Base-by-base conservation (phyloP, 192 early-diverging fungal species). In the Backusella westeae region DNA sequence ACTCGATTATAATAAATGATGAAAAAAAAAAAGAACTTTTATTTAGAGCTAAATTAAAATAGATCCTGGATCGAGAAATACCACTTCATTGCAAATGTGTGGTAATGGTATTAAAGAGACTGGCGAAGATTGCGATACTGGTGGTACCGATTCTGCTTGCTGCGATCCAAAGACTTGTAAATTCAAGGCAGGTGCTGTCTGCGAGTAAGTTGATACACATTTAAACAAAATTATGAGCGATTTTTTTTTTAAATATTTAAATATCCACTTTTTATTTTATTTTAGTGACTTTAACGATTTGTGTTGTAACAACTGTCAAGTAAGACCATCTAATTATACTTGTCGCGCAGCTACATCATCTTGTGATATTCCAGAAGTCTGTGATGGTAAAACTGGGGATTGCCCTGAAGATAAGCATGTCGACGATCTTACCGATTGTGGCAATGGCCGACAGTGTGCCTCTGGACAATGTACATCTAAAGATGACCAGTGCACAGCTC, bases 81-180 rank as follows among this genome's bases (percentile, higher is more conserved):
- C 76, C 2, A 80, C 85, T 41, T 77, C 79, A 10, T 81, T 90
- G 10, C 87, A 91, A 35, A 97, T 99, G 83, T 99, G 97, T 82
- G 97, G 97, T 42, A 99, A 99, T 81, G 97, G 97, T 3, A 89
- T 99, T 72, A 90, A 90, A 74, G 97, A 99, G 84, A 70, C 82
- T 4, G 92, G 91, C 77, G 97, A 99, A 84, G 91, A 99, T 69
- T 99, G 97, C 82, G 97, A 99, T 80, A 94, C 94, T 78, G 95
- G 94, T 14, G 80, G 86, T 26, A 87, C 89, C 29, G 88, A 90
- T 69, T 94, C 96, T 69, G 87, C 87, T 29, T 99, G 97, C 82
- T 99, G 97, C 77, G 85, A 94, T 78, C 89, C 87, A 6, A 76
- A 84, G 2, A 95, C 93, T 1, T 99, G 97, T 84, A 94, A 89